Base-by-base conservation (phyloP, 169 alveolate genomes). In the Haemoproteus tartakovskyi region DNA sequence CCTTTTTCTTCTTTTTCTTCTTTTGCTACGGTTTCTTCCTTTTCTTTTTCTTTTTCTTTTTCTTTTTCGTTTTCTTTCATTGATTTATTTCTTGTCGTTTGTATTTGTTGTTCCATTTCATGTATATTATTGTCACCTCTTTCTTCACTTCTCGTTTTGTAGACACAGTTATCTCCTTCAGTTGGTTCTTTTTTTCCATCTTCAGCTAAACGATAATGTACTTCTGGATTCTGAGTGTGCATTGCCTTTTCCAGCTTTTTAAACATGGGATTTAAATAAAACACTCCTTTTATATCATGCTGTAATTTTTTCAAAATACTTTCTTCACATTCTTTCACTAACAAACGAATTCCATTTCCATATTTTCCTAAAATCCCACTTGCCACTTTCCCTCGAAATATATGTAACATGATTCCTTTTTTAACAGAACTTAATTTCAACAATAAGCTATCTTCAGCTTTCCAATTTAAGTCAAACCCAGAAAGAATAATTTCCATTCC, bases 321-420 rank as follows among this genome's bases (percentile, higher is more conserved):
- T 14, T 87, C 37, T 79, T 87, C 91, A 26, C 89, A 59, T 14
- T 87, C 91, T 8, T 61, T 57, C 26, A 87, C 85, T n/a, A 62
- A 62, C 24, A 47, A 41, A n/a, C 62, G 21, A 2, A 81, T 22
- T 57, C 46, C 47, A 27, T 80, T 63, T 21, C 91, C 91, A 41
- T 45, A 59, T 19, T 12, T 8, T 0, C 89, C 87, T 59, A 26
- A 46, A 14, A 59, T 61, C 4, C 87, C 91, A 36, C 87, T 47
- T 16, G 83, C 89, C 0, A 48, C 60, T 30, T 80, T 74, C 12
- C 91, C 89, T 18, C 91, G 60, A 19, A 60, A 60, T 5, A 79
- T 62, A 27, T 41, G 16, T 16, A 70, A 18, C 33, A 33, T 62
- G 0, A 43, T 27, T 1, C 62, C 62, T n/a, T 70, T 70, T 21